Evolutionary conservation across 2,329 filamentous ascomycete species (phyloP), one percentile per base, ranked within the genome.

Genomic region (Aspergillus tubingensis): DNA sequence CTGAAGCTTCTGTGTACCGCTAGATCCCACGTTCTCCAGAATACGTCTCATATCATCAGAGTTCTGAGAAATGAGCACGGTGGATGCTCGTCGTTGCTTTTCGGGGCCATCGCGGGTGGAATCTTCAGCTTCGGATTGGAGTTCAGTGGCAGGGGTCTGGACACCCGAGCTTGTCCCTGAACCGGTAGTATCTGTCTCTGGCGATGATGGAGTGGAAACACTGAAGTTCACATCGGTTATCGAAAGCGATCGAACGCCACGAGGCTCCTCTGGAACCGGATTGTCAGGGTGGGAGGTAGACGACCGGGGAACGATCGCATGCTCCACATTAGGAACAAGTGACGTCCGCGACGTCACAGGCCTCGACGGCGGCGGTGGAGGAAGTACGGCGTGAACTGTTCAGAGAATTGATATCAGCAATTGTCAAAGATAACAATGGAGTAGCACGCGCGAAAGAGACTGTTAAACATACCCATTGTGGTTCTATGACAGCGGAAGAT

Each of bases 1-100:
- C 70, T 86, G 82, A 41, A 88, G 80, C 70, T 87, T 82, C 70
- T 83, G 81, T 25, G 85, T 88, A 51, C 84, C 83, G 15, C 78
- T 79, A 61, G 79, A 66, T 23, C 73, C 78, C 15, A 81, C 81
- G 63, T 82, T 81, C 51, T 85, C 85, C 56, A 88, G 76, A 43
- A 88, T 79, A 58, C 81, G 77, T 67, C 81, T 77, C 69, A 88
- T 85, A 70, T 88, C 85, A 50, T 84, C 80, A 1, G 84, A 81
- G 66, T 82, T 85, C 65, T 85, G 81, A 0, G 85, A 86, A 60
- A 87, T 83, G 47, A 82, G 70, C 4, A 80, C 67, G 5, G 80
- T 82, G 17, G 80, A 82, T 6, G 79, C 80, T 21, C 79, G 76
- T 53, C 80, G 74, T 56, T 69, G 74, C 54, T 69, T 74, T 36